These are phyloP conservation scores for Penicillium sp. DNA, from an alignment of 2,329 filamentous ascomycete species.

Conservation along the genomic window DNA sequence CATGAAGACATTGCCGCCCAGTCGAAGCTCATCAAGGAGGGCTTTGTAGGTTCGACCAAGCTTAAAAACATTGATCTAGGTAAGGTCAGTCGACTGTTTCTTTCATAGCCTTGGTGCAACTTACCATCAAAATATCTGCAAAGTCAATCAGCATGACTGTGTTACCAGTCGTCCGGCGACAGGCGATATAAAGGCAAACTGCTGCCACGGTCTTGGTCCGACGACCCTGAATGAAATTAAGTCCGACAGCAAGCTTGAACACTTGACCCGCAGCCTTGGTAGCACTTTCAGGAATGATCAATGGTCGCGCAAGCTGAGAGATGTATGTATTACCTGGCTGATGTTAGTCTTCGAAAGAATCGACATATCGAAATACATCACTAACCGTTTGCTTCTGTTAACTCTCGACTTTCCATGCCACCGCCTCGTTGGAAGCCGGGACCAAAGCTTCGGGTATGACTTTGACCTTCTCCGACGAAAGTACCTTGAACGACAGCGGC, in stretches of 20 bases:
- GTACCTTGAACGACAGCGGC: constrained; percentile 89
- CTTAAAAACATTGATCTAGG: constrained; percentile 78
- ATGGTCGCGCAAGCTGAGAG: constrained; percentile 40
- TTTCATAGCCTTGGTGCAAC: neutral
- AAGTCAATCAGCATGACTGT: constrained; percentile 94
- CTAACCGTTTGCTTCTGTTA: constrained; percentile 44
- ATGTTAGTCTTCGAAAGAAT: neutral
- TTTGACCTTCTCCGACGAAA: constrained; percentile 82
- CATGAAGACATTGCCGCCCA: constrained; percentile 61
- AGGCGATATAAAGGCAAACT: constrained; percentile 88
- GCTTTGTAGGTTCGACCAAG: constrained; percentile 88
- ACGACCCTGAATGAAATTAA: constrained; percentile 83
- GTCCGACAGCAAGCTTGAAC: constrained; percentile 71
- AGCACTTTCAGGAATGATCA: constrained; percentile 57
- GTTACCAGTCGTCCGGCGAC: constrained; percentile 74
- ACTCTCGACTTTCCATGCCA: constrained; percentile 51
- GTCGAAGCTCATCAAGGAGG: constrained; percentile 62
- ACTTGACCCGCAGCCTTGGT: constrained; percentile 68
- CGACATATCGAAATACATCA: neutral
- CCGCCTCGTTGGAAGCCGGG: constrained; percentile 49
- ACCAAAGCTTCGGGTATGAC: constrained; percentile 65
- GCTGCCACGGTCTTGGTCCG: constrained; percentile 81
- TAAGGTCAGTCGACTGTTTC: neutral
- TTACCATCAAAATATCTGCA: constrained; percentile 68
- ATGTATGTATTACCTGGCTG: constrained; percentile 40